Evolutionary conservation across 1,139 yeast genomes (phyloP).

Genomic region (Suhomyces terraborum): DNA sequence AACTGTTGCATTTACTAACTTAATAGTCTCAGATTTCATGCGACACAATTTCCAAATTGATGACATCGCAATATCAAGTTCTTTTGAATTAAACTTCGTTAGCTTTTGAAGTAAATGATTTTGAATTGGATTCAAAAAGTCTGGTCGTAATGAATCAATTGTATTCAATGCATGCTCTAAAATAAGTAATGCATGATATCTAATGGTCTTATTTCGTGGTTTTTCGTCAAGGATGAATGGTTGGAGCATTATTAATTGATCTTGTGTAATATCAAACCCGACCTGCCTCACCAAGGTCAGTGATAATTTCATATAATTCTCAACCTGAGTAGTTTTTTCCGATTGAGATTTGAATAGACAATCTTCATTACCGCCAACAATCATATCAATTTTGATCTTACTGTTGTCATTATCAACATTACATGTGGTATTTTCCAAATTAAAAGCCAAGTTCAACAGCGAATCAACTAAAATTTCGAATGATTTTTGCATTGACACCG

Average conservation of each 20-base stretch:
- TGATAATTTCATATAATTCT: constrained; percentile 47
- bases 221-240: constrained; percentile 58
- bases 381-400: background rate
- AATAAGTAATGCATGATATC: constrained; percentile 54
- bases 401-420: background rate
- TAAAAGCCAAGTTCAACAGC: constrained; percentile 24
- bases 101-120: constrained; percentile 52
- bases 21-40: constrained; percentile 46
- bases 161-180: constrained; percentile 51
- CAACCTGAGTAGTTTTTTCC: too few species aligned
- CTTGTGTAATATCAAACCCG: constrained; percentile 56
- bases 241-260: constrained; percentile 61
- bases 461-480: constrained; percentile 26
- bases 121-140: constrained; percentile 54
- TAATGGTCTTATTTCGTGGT: constrained; percentile 35
- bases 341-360: too few species aligned
- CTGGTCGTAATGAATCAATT: constrained; percentile 48
- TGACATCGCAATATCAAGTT: constrained; percentile 70
- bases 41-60: constrained; percentile 58
- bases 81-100: constrained; percentile 59
- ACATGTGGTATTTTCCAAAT: constrained; percentile 9
- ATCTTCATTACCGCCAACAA: background rate
- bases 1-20: constrained; percentile 60
- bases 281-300: constrained; percentile 55
- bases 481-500: constrained; percentile 17